Evolutionary conservation across 805 yeast species (phyloP), one percentile per base, ranked within the genome.

Genomic region (Cephaloascus fragrans): DNA sequence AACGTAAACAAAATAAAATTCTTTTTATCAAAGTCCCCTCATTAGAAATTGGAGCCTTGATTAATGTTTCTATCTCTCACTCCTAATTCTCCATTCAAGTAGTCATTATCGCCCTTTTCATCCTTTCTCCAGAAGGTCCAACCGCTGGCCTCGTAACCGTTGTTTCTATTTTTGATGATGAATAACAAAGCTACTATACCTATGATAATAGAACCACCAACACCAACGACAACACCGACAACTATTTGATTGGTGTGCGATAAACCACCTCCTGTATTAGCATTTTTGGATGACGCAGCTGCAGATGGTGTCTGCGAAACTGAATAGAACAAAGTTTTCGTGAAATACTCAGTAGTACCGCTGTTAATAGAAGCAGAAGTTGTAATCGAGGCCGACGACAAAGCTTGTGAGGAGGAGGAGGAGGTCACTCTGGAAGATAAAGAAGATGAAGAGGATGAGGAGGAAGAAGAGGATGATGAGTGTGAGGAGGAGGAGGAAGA

Each of bases 71-170:
- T 51, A 48, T 67, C 72, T 47, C 72, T 62, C 10, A 67, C 71
- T 28, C 72, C 72, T 46, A 67, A 59, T 47, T 67, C 72, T 4
- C 70, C 72, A 43, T 56, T 64, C 47, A 67, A 61, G 45, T 62
- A 64, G 38, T 62, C 64, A 40, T 66, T 67, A 23, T 56, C 57
- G 17, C 59, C 63, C 52, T 67, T 64, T 46, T 63, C 71, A 40
- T 61, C 58, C 55, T 63, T 65, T 50, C 71, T 59, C 72, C 72
- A 67, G 58, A 67, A 67, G 3, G 72, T 67, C 72, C 72, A 67
- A 18, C 69, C 63, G 5, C 64, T 56, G 34, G 48, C 50, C 26
- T 56, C 59, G 26, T 47, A 45, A 16, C 33, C 18, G 14, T 51
- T 55, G 19, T 56, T 48, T 50, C 64, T 62, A 45, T 50, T 57